These are phyloP conservation scores for Globisporangium okanoganense DNA, from an alignment of 352 stramenopile genomes.

Conservation along the genomic window DNA sequence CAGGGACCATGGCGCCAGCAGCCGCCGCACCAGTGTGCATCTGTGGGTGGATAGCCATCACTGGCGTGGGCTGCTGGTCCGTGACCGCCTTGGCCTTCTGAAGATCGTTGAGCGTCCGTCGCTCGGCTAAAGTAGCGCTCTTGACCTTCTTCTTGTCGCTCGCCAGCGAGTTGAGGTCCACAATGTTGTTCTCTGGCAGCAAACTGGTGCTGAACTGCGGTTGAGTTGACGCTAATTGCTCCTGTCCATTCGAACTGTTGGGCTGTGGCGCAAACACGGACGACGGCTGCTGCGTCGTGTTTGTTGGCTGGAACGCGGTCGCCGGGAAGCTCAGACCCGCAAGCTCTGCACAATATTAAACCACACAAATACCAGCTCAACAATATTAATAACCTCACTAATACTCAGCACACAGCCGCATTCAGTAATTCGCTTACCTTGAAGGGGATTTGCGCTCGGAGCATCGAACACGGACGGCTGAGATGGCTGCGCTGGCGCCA, in stretches of 20 bases:
- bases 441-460: slow-evolving; percentile 25
- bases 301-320: slow-evolving; percentile 5
- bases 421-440: too few relatives aligned
- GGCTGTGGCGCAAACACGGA: not conserved
- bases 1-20: slow-evolving; percentile 11
- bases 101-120: slow-evolving; percentile 56
- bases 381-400: not conserved
- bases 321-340: slow-evolving; percentile 46
- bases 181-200: slow-evolving; percentile 64
- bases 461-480: slow-evolving; percentile 44
- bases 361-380: too few relatives aligned
- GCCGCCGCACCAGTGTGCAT: slow-evolving; percentile 19
- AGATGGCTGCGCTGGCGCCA: slow-evolving; percentile 14
- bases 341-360: slow-evolving; percentile 25
- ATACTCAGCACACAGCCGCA: not conserved
- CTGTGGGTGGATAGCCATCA: slow-evolving; percentile 38
- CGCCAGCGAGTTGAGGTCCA: slow-evolving; percentile 50
- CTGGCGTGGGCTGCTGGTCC: slow-evolving; percentile 24
- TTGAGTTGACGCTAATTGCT: not conserved
- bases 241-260: not conserved
- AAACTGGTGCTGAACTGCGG: slow-evolving; percentile 41
- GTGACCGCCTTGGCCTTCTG: slow-evolving; percentile 36
- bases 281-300: not conserved
- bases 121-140: slow-evolving; percentile 24
- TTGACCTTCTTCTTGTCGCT: slow-evolving; percentile 48